A percentile compares a stretch with the other conserved stretches of the same genome.
These are phyloP conservation scores for Apophysomyces ossiformis DNA, from an alignment of 371 early-diverging fungal genomes.

Conservation along the genomic window DNA sequence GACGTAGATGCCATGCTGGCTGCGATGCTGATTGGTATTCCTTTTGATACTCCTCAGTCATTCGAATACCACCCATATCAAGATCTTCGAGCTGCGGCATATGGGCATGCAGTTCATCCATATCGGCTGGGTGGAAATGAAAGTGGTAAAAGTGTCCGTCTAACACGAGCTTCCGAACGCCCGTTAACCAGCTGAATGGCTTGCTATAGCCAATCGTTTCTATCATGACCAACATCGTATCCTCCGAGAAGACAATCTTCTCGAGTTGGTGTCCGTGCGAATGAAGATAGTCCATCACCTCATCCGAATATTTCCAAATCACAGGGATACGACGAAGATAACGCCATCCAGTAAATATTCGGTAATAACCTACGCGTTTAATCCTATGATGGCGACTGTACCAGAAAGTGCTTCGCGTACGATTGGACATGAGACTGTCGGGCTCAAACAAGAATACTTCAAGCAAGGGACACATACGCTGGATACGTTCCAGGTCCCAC, in stretches of 20 bases:
- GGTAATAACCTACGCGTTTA: neutral
- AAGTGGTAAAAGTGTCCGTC: neutral
- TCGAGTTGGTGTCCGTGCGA: neutral
- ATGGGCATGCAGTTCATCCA: neutral
- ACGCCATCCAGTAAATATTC: neutral
- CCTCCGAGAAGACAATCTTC: neutral
- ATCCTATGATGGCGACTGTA: neutral
- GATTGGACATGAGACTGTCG: neutral
- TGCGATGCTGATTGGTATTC: neutral
- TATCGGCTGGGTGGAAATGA: neutral
- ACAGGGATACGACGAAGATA: neutral
- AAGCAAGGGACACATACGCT: neutral
- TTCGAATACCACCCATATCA: neutral
- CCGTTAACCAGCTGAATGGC: neutral
- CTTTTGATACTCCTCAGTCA: neutral
- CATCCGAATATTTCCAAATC: constrained; percentile 1
- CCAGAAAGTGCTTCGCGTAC: too few relatives aligned
- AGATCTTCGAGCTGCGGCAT: neutral
- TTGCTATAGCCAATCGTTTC: neutral
- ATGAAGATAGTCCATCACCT: neutral
- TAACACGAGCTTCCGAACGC: neutral
- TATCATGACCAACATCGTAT: neutral
- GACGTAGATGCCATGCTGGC: neutral
- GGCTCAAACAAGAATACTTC: neutral
- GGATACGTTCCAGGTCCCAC: neutral